Evolutionary conservation across 768 basidiomycete species (phyloP).

Genomic region (Tricholoma sp.): DNA sequence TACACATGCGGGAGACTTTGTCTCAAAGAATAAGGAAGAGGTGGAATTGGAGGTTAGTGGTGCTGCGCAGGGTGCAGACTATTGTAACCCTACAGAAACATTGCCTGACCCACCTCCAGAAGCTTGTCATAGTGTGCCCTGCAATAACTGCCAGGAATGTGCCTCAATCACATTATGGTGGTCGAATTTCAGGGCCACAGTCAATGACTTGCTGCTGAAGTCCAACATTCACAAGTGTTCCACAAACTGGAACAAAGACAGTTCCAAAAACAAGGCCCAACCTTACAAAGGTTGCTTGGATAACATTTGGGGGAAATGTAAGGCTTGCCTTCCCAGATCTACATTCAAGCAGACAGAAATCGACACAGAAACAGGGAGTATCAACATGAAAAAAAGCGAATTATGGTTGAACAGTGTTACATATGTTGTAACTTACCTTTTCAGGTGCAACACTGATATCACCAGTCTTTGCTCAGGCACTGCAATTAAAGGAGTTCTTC

Average conservation of each 20-base stretch:
- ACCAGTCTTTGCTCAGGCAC: slow-evolving; percentile 35
- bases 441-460: slow-evolving; percentile 35
- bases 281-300: slow-evolving; percentile 18
- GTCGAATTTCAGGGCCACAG: slow-evolving; percentile 10
- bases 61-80: not conserved
- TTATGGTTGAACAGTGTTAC: slow-evolving; percentile 30
- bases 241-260: slow-evolving; percentile 7
- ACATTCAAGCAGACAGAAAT: slow-evolving; percentile 14
- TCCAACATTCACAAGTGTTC: slow-evolving; percentile 28
- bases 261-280: slow-evolving; percentile 2
- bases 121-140: not conserved
- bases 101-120: slow-evolving; percentile 20
- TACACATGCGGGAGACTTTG: slow-evolving; percentile 22
- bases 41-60: no score
- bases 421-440: slow-evolving; percentile 23
- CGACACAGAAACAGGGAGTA: slow-evolving; percentile 21
- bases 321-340: slow-evolving; percentile 29
- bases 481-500: not conserved
- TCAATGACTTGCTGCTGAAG: slow-evolving; percentile 23
- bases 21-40: not conserved
- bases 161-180: slow-evolving; percentile 7
- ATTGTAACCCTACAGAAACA: slow-evolving; percentile 13
- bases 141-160: not conserved
- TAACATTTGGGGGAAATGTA: slow-evolving; percentile 25
- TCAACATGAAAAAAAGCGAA: slow-evolving; percentile 29